Base-by-base conservation (phyloP, 352 stramenopile species). In the Pythium guiyangense region DNA sequence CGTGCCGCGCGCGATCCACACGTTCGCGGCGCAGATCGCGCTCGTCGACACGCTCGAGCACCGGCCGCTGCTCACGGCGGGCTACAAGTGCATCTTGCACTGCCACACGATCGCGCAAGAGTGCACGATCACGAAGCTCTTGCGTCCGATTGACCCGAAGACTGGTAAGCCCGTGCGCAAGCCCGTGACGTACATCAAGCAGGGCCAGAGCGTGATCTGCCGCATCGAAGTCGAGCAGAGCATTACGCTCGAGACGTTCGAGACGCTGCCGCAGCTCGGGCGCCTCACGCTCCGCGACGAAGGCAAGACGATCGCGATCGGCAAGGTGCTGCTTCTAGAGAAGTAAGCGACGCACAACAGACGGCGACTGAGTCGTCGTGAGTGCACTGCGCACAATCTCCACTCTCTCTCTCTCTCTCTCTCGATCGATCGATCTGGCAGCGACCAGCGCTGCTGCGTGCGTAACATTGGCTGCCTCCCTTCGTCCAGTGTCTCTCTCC, bases 301-400 rank as follows among this genome's bases (percentile, higher is more conserved):
- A 74, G 97, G 97, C 65, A 98, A 98, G 81, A 99, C 97, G 29
- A 98, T 99, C 60, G 97, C 92, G 31, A 99, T 99, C 70, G 97
- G 97, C 22, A 99, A 99, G 69, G 91, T 99, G 49, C 74, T 97
- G 54, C 96, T 97, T 64, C 83, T 99, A 46, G 78, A 88, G 49
- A 86, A 90, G 76, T 84, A 89, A 72, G 57, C 29, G 29, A 34
- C 4, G 8, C 29, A n/a, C 29, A n/a, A n/a, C 0, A n/a, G n/a
- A n/a, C n/a, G n/a, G n/a, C n/a, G n/a, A n/a, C n/a, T n/a, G n/a
- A n/a, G n/a, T n/a, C n/a, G n/a, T n/a, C n/a, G n/a, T n/a, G n/a
- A n/a, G n/a, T n/a, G n/a, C n/a, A n/a, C n/a, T n/a, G n/a, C n/a
- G n/a, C n/a, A n/a, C n/a, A n/a, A n/a, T n/a, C n/a, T n/a, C n/a